Base-by-base conservation (phyloP, 108 stramenopile genomes). In the Ochromonas danica region DNA sequence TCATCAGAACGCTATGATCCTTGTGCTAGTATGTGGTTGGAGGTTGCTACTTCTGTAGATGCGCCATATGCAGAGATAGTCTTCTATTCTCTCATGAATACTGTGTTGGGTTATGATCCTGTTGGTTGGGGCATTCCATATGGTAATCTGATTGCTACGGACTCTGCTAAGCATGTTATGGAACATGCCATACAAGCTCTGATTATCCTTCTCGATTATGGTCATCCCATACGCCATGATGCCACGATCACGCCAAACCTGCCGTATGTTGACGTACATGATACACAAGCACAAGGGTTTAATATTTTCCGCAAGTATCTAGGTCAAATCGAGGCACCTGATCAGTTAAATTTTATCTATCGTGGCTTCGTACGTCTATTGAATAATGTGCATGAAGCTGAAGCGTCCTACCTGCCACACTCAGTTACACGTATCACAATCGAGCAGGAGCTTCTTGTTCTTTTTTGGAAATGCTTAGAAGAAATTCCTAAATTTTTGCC, bases 381-480 rank as follows among this genome's bases (percentile, higher is more conserved):
- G 38, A 81, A 90, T 42, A 96, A 94, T 80, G 82, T 91, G n/a
- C 93, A 93, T 81, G 88, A 93, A 80, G 80, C 85, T 0, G 79
- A 92, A 82, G 89, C 79, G 70, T 87, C 93, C 1, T 91, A 91
- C 42, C 84, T 96, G 45, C 94, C 94, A 30, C 81, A 84, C 38
- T 88, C 91, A 1, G 79, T 90, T 0, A 79, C 81, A 63, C 85
- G 87, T 71, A 67, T 96, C 42, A 89, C 93, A 43, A 67, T 39
- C 81, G 90, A 92, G 80, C 96, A 97, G 82, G 98, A 99, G 86
- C 42, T 96, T 33, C 81, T 99, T 33, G 92, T 97, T 14, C 85
- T 99, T 57, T 82, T 99, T 10, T 99, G 98, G 98, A 95, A 97
- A 87, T 88, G 94, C 31, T 79, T 97, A 40, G 95, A 97, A 75